Conservation (phyloP, 257 asterid genomes). For the Nemophila menziesii region DNA sequence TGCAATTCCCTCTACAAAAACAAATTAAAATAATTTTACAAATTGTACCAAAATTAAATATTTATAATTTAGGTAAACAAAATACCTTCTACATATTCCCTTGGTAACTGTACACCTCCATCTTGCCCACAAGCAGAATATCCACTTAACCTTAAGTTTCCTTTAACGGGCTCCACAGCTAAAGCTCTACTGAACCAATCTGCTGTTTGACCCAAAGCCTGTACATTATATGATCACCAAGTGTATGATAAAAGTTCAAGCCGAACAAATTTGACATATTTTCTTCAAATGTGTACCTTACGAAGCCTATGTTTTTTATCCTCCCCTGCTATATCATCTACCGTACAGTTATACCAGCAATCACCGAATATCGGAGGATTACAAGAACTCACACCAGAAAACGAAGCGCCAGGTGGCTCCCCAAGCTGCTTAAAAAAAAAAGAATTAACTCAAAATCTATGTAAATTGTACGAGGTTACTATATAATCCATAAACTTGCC, state of each 20-base stretch:
- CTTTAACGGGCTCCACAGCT: constrained; percentile 92
- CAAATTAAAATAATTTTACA: constrained; percentile 1
- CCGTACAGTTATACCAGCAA: constrained; percentile 96
- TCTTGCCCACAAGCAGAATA: constrained; percentile 99
- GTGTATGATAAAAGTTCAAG: not conserved
- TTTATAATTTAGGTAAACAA: constrained; percentile 5
- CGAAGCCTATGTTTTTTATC: constrained; percentile 94
- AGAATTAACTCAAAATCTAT: not conserved
- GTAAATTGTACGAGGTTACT: not conserved
- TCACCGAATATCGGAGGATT: constrained; percentile 91
- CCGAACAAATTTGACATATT: not conserved
- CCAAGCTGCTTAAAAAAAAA: constrained; percentile 57
- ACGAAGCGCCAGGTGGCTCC: constrained; percentile 80
- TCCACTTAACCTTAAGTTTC: constrained; percentile 93
- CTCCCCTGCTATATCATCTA: constrained; percentile 81
- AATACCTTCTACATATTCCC: constrained; percentile 88
- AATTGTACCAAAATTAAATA: not conserved
- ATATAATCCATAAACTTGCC: constrained; percentile 35
- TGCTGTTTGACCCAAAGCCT: constrained; percentile 97
- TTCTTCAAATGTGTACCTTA: constrained; percentile 36
- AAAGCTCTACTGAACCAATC: constrained; percentile 88
- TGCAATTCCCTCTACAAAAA: constrained; percentile 70
- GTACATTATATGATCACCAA: constrained; percentile 12
- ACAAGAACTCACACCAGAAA: constrained; percentile 76
- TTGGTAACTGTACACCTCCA: constrained; percentile 98